These are phyloP conservation scores for Hypoxylon sp. DNA, from an alignment of 2,329 filamentous ascomycete genomes.

Conservation along the genomic window DNA sequence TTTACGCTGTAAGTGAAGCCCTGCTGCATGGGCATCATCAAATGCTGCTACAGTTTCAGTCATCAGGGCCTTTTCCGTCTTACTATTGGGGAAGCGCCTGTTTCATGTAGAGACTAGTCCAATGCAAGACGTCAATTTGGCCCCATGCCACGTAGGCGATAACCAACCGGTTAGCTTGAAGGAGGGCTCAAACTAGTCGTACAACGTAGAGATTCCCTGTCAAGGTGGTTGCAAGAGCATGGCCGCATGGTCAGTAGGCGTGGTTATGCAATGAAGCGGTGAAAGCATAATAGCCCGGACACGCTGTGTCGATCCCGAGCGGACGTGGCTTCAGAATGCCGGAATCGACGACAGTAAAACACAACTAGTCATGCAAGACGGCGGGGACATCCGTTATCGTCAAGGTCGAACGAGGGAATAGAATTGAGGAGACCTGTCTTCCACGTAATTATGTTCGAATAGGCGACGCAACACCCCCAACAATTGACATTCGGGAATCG, in stretches of 20 bases:
- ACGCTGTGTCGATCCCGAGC: constrained; percentile 27
- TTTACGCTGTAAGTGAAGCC: constrained; percentile 32
- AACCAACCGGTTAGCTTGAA: constrained; percentile 25
- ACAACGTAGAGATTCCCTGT: constrained; percentile 32
- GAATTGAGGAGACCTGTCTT: constrained; percentile 4
- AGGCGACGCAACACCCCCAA: constrained; percentile 6
- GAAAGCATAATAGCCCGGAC: constrained; percentile 27
- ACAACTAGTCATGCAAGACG: constrained; percentile 19
- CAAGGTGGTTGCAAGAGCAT: constrained; percentile 22
- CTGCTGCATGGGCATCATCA: constrained; percentile 36
- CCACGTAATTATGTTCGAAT: constrained; percentile 13
- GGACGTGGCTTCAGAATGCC: constrained; percentile 21
- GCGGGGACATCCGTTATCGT: constrained; percentile 14
- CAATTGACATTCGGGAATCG: background rate
- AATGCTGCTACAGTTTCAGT: constrained; percentile 40
- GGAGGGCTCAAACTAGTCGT: constrained; percentile 23
- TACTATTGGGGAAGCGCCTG: constrained; percentile 42
- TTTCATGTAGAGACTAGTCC: constrained; percentile 43
- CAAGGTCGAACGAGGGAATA: constrained; percentile 11
- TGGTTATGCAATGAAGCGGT: constrained; percentile 39
- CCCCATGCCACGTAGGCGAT: constrained; percentile 43
- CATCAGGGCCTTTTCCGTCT: constrained; percentile 14
- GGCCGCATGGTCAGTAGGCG: background rate
- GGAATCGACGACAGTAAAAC: constrained; percentile 11
- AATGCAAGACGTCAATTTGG: constrained; percentile 36